Evolutionary conservation across 2,329 filamentous ascomycete species (phyloP), one percentile per base, ranked within the genome.

Genomic region (Phaeosphaeriaceae sp.): DNA sequence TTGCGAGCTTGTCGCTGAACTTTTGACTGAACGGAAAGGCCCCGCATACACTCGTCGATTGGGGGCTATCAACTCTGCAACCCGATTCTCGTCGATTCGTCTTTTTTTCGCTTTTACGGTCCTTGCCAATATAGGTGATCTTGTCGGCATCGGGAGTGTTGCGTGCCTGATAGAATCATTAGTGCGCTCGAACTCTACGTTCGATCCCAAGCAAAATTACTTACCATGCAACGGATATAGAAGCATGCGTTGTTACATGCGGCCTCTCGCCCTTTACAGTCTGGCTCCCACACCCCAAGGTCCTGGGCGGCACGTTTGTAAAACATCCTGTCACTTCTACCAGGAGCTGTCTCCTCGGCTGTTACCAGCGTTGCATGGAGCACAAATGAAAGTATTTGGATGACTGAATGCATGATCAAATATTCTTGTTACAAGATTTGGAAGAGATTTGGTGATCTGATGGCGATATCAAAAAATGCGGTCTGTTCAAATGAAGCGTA

Each of bases 231-330:
- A 11, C 53, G 48, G 47, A 62, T 61, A 48, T 65, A 62, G 42
- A 51, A 65, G 49, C 61, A 65, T 17, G 62, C 61, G 53, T 65
- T 65, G 51, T 65, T 65, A 51, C 61, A 65, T 20, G 62, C 61
- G 27, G 45, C 31, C 45, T 63, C 62, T 24, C 52, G 24, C 40
- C 46, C 41, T 20, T 17, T 5, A 50, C 61, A 65, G 27, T 53
- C 53, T 21, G 60, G 33, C 9, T 60, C 44, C 24, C 48, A 61
- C 6, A 44, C 61, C 6, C 62, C 58, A 31, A 44, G 53, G 51
- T 65, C 62, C 7, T 6, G 53, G n/a, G 21, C 31, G 46, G 42
- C 41, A 45, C 46, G 46, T 17, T 48, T 27, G 3, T 48, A 3
- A 13, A 48, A 48, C 46, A 48, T 25, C 5, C 24, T 48, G 7